phyloP scores from a whole-genome alignment of 441 rosid genomes.

The Euphorbia corollata region DNA sequence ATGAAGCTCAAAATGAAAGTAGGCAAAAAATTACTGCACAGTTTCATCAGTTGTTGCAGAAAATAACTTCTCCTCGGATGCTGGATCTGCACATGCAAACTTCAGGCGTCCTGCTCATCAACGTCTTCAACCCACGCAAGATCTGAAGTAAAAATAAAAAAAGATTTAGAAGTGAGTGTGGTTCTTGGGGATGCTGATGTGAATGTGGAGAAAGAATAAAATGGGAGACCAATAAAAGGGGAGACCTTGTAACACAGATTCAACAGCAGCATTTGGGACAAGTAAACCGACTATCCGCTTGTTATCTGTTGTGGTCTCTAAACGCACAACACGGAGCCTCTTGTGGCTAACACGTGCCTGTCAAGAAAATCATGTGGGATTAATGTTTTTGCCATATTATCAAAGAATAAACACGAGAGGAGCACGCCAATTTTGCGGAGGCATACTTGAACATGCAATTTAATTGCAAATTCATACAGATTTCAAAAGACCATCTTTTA shows the following conservation, averaged over 20 bases:
- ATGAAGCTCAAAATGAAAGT: neutral
- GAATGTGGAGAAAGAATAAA: neutral
- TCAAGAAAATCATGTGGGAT: conserved; percentile 10
- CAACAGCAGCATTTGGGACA: conserved; percentile 92
- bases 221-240: conserved; percentile 16
- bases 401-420: neutral
- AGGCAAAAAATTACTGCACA: conserved; percentile 28
- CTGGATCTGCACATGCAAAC: conserved; percentile 10
- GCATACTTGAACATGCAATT: neutral
- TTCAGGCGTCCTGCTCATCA: conserved; percentile 36
- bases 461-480: no score
- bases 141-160: conserved; percentile 39
- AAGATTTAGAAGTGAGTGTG: no score
- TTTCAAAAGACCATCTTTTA: no score
- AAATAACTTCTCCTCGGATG: conserved; percentile 6
- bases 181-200: no score
- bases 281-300: conserved; percentile 78
- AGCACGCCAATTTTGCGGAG: neutral
- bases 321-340: conserved; percentile 79
- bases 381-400: conserved; percentile 12
- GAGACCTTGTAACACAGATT: conserved; percentile 83
- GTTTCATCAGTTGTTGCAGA: conserved; percentile 18
- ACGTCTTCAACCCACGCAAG: conserved; percentile 91
- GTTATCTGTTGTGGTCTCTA: conserved; percentile 74
- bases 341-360: conserved; percentile 89